A percentile compares a stretch with the other conserved stretches of the same genome.
Evolutionary conservation across 805 yeast genomes (phyloP).

Genomic region (Suhomyces kilbournensis): DNA sequence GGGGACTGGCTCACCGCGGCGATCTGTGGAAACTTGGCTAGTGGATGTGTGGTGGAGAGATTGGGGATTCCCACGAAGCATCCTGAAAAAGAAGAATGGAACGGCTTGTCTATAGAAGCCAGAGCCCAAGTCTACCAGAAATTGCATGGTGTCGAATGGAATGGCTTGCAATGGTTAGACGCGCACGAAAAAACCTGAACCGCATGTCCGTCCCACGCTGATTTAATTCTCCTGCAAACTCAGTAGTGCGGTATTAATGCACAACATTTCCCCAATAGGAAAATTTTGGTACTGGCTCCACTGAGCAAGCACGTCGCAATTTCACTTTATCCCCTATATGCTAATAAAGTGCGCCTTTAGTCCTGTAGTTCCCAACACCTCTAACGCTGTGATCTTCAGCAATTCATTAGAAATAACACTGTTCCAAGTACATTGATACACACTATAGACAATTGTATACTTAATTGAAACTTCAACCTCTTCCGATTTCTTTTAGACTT

Average conservation of each 20-base stretch:
- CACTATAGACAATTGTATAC: neutral
- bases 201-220: neutral
- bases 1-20: constrained; percentile 53
- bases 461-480: neutral
- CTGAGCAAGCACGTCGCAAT: neutral
- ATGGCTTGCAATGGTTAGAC: neutral
- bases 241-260: neutral
- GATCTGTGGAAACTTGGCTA: constrained; percentile 69
- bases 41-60: constrained; percentile 79
- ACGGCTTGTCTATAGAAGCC: constrained; percentile 46
- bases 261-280: neutral
- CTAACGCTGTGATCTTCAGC: neutral
- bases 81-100: constrained; percentile 47
- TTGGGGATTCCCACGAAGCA: constrained; percentile 62
- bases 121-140: constrained; percentile 22
- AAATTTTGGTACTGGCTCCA: neutral
- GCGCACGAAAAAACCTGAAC: neutral
- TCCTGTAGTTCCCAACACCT: neutral
- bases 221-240: neutral
- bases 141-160: neutral
- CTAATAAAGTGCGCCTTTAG: neutral
- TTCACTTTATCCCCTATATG: neutral
- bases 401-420: too few relatives aligned
- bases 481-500: too few relatives aligned
- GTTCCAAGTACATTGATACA: neutral